phyloP scores from a whole-genome alignment of 2,329 filamentous ascomycete species.

The Lasiodiplodia citricola region DNA sequence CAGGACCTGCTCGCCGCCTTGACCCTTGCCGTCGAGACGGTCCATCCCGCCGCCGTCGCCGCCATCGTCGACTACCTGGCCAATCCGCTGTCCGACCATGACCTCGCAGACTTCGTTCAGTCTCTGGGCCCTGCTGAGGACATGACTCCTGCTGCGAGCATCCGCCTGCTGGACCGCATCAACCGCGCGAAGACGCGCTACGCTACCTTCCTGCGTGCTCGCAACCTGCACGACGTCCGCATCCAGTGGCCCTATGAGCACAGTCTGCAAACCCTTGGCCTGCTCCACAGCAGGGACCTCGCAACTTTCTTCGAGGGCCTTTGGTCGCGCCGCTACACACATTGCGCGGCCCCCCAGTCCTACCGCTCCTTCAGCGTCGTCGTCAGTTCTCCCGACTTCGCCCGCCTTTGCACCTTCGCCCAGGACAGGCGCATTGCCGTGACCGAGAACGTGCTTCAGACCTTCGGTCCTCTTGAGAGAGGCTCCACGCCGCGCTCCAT shows the following conservation, averaged over 20 bases:
- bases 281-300: constrained; percentile 3
- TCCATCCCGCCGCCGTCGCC: constrained; percentile 7
- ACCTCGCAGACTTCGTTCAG: constrained; percentile 5
- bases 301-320: constrained; percentile 1
- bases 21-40: constrained; percentile 13
- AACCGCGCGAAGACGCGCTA: constrained; percentile 24
- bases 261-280: neutral
- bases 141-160: neutral
- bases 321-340: constrained; percentile 13
- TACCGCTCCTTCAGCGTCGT: constrained; percentile 21
- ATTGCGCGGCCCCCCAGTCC: neutral
- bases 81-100: constrained; percentile 14
- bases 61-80: constrained; percentile 24
- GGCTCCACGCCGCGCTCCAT: neutral
- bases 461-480: neutral
- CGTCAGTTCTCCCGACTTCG: neutral
- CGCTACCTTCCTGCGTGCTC: constrained; percentile 20
- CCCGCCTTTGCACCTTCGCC: constrained; percentile 1
- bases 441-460: constrained; percentile 15
- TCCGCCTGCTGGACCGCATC: constrained; percentile 10
- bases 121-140: neutral
- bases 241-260: constrained; percentile 14
- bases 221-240: constrained; percentile 15
- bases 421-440: neutral
- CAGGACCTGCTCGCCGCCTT: constrained; percentile 21